Base-by-base conservation (phyloP, 1,284 basidiomycete species). In the Heterobasidion parviporum region DNA sequence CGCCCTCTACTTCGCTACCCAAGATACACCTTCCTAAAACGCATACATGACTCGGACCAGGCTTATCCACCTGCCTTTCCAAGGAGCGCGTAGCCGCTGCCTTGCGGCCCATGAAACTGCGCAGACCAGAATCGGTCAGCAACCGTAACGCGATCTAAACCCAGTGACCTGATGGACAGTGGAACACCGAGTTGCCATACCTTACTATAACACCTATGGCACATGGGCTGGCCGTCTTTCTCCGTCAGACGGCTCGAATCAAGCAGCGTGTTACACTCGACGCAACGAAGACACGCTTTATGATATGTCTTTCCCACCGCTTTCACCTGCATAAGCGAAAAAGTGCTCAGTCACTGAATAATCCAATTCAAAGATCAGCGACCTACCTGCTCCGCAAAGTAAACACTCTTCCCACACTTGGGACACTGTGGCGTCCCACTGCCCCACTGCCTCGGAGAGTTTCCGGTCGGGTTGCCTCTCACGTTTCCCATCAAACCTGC, bases 291-390 rank as follows among this genome's bases (percentile, higher is more conserved):
- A 64, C 89, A 91, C n/a, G 70, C 72, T 65, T 87, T 89, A 61
- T 91, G 88, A 67, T 75, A 91, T 38, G 83, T 85, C 72, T 87
- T 84, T 15, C 85, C 85, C 3, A 86, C 76, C 2, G 88, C 87
- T 69, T 87, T 87, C 56, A 86, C 80, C 83, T 85, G 56, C 8
- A 26, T 41, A 16, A 7, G 36, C 26, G 32, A 18, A 15, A 14
- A 35, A 3, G 20, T 20, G 2, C 18, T 36, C 9, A 55, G 6
- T 6, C 50, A 20, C 18, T 45, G 9, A 18, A 35, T 10, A 33
- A 20, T 36, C 6, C 20, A 8, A 38, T 38, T 18, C 46, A 12
- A 10, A 20, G 34, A 5, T 9, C 18, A 35, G 9, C 43, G 16
- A 15, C 32, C 14, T 43, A 79, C 80, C 71, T 83, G 82, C 67